These are phyloP conservation scores for Fusarium penzigii DNA, from an alignment of 2,329 filamentous ascomycete species.

Conservation along the genomic window DNA sequence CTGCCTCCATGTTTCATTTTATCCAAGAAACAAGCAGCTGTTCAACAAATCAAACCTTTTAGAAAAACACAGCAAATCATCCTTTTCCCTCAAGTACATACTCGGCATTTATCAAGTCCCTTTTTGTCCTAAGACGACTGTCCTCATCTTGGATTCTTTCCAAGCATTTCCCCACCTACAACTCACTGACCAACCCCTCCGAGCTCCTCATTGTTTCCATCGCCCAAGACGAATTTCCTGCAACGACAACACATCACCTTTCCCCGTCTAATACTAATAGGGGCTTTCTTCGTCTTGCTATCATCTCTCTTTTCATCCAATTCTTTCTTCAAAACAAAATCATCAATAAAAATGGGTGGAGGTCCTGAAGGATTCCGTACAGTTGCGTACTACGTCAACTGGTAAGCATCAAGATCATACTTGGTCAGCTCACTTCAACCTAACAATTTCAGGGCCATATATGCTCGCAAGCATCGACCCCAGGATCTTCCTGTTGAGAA, in stretches of 20 bases:
- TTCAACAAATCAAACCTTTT: too few species aligned
- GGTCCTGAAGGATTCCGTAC: constrained; percentile 58
- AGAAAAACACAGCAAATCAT: too few species aligned
- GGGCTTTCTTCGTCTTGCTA: constrained; percentile 2
- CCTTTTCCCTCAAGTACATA: too few species aligned
- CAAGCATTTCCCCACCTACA: neutral
- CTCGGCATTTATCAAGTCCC: neutral
- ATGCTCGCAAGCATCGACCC: constrained; percentile 81
- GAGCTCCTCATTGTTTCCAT: neutral
- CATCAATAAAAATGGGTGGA: constrained; percentile 41
- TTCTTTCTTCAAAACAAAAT: neutral
- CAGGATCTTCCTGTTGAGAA: constrained; percentile 79
- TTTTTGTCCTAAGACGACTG: neutral
- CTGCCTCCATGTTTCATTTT: constrained; percentile 14
- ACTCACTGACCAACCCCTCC: neutral
- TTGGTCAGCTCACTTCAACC: neutral
- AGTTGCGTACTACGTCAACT: constrained; percentile 76
- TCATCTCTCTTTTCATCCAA: constrained; percentile 12
- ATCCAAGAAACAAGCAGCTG: constrained; percentile 6
- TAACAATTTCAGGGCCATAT: constrained; percentile 65
- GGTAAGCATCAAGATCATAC: constrained; percentile 37
- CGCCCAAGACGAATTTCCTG: constrained; percentile 16
- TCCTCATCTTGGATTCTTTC: neutral
- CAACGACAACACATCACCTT: constrained; percentile 6
- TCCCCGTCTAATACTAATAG: neutral